These are phyloP conservation scores for Vanderwaltozyma polyspora DNA, from an alignment of 805 yeast species.

Conservation along the genomic window DNA sequence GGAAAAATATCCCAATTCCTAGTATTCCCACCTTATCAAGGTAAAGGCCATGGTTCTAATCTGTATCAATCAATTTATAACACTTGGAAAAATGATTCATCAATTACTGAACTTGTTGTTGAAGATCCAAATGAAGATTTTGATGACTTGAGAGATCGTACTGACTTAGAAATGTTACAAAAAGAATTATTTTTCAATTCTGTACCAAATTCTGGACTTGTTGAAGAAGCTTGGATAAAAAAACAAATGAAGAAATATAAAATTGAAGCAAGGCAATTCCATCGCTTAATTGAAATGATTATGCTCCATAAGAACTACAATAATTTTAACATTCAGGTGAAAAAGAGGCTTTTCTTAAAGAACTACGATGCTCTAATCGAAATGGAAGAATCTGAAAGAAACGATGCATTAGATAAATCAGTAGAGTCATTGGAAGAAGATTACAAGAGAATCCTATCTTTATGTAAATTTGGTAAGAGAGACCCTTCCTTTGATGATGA, in stretches of 20 bases:
- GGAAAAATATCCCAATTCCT: conserved; percentile 82
- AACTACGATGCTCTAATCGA: conserved; percentile 69
- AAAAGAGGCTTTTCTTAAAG: conserved; percentile 62
- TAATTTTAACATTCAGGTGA: conserved; percentile 47
- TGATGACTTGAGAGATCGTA: conserved; percentile 80
- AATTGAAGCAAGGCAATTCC: conserved; percentile 68
- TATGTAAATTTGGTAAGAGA: conserved; percentile 1
- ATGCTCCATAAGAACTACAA: conserved; percentile 33
- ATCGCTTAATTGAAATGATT: conserved; percentile 67
- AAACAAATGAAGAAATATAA: conserved; percentile 35
- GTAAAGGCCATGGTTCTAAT: conserved; percentile 55
- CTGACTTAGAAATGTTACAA: conserved; percentile 50
- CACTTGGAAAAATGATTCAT: conserved; percentile 42
- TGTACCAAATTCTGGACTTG: conserved; percentile 12
- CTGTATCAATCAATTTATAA: conserved; percentile 49
- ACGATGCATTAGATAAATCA: conserved; percentile 67
- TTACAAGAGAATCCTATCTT: conserved; percentile 41
- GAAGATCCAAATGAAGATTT: conserved; percentile 93
- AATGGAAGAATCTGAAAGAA: conserved; percentile 52
- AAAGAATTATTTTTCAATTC: conserved; percentile 23
- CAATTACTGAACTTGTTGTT: conserved; percentile 64
- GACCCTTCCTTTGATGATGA: background rate
- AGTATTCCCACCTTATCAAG: conserved; percentile 75
- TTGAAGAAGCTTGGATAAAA: conserved; percentile 30
- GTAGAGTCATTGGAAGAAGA: conserved; percentile 59